phyloP scores from a whole-genome alignment of 805 yeast genomes.

The Diddensiella caesifluorescens region DNA sequence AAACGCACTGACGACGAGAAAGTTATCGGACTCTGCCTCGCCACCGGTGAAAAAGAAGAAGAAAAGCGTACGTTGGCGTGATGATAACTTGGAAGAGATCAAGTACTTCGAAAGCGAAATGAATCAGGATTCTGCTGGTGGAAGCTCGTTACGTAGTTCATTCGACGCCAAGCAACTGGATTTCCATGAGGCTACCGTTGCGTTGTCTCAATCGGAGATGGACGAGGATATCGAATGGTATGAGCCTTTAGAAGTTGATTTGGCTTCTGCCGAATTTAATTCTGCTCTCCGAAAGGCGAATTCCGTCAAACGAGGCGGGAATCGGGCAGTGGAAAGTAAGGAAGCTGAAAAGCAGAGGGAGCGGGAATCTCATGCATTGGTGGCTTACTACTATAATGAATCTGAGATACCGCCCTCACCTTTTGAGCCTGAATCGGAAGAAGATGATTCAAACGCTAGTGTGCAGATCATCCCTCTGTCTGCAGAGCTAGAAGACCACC shows the following conservation, averaged over 20 bases:
- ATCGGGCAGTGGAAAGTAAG: slow-evolving; percentile 4
- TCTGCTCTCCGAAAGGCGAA: neutral
- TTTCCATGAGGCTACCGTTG: slow-evolving; percentile 14
- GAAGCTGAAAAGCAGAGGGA: slow-evolving; percentile 15
- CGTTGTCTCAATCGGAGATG: slow-evolving; percentile 4
- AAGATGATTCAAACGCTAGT: neutral
- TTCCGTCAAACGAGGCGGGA: slow-evolving; percentile 16
- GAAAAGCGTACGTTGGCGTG: slow-evolving; percentile 19
- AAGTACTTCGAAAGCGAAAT: slow-evolving; percentile 10
- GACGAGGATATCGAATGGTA: slow-evolving; percentile 19
- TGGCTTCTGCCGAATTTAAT: neutral
- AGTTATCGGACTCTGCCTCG: neutral
- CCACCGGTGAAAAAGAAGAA: slow-evolving; percentile 7
- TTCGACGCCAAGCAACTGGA: slow-evolving; percentile 18
- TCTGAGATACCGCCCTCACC: slow-evolving; percentile 13
- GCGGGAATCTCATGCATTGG: slow-evolving; percentile 17
- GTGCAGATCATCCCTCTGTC: neutral
- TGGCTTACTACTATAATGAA: slow-evolving; percentile 11
- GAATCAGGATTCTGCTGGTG: slow-evolving; percentile 6
- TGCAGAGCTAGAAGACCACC: neutral
- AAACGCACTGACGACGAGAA: neutral
- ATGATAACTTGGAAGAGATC: slow-evolving; percentile 16
- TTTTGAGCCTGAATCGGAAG: slow-evolving; percentile 10
- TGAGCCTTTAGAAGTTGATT: slow-evolving; percentile 13
- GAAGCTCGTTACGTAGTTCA: slow-evolving; percentile 5